Conservation (phyloP, 73 alveolate genomes). For the Tetrahymena borealis region DNA sequence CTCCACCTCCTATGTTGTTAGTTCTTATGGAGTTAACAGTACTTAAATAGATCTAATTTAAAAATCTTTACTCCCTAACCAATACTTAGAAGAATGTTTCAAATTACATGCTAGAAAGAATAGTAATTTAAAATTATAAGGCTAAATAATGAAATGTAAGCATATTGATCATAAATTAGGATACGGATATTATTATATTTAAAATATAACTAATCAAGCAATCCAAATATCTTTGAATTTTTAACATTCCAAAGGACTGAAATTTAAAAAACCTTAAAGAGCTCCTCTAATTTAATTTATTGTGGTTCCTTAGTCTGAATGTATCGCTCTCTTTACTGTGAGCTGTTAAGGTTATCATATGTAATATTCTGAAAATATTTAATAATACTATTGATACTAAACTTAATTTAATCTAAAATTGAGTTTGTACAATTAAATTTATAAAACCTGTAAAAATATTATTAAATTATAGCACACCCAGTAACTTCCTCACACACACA, state of each 20-base stretch:
- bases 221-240: background rate
- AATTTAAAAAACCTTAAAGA: constrained; percentile 32
- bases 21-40: constrained; percentile 11
- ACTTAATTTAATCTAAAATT: no score
- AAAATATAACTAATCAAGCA: background rate
- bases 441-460: no score
- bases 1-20: constrained; percentile 4
- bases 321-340: background rate
- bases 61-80: background rate
- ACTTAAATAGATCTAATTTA: constrained; percentile 2
- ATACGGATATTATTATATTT: constrained; percentile 20
- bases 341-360: background rate
- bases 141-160: background rate
- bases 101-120: background rate
- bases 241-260: background rate
- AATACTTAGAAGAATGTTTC: background rate
- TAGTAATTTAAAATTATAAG: background rate
- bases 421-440: no score
- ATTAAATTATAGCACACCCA: no score
- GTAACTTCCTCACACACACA: no score
- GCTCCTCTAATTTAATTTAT: background rate
- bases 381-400: no score
- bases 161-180: background rate
- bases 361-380: background rate
- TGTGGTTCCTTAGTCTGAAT: background rate